These are phyloP conservation scores for Pseudogymnoascus sp. DNA, from an alignment of 2,329 filamentous ascomycete genomes.

Conservation along the genomic window DNA sequence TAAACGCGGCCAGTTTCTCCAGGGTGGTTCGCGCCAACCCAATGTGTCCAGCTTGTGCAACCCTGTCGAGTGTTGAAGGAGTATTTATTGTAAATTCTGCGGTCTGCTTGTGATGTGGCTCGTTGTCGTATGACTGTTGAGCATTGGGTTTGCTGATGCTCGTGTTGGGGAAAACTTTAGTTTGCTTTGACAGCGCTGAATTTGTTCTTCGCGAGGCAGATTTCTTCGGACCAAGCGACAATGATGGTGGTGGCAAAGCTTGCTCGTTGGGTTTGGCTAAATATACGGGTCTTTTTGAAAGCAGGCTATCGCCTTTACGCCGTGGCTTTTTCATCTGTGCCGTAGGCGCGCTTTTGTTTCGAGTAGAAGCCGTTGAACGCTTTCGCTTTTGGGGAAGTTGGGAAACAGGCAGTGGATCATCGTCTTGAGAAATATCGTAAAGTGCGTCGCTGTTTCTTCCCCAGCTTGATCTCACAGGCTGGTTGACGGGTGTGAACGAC, in stretches of 20 bases:
- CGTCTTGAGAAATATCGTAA: constrained; percentile 16
- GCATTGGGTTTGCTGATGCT: constrained; percentile 22
- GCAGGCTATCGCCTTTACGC: background rate
- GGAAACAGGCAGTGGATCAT: background rate
- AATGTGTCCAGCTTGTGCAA: constrained; percentile 18
- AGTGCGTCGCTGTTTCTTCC: constrained; percentile 13
- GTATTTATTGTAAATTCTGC: background rate
- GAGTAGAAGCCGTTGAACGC: constrained; percentile 10
- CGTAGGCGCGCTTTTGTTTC: background rate
- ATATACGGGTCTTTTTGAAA: background rate
- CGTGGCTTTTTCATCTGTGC: background rate
- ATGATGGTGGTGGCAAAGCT: background rate
- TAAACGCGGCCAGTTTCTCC: constrained; percentile 22
- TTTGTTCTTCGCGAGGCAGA: constrained; percentile 8
- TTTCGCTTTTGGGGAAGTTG: constrained; percentile 8
- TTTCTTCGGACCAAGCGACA: constrained; percentile 15
- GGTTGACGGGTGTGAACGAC: constrained; percentile 13
- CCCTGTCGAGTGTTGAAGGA: constrained; percentile 18
- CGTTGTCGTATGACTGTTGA: background rate
- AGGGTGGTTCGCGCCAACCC: constrained; percentile 22
- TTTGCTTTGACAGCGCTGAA: constrained; percentile 12
- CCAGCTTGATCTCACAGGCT: constrained; percentile 15
- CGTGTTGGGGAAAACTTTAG: constrained; percentile 19
- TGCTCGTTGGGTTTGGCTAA: background rate
- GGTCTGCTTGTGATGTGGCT: background rate